Evolutionary conservation across 2,329 filamentous ascomycete genomes (phyloP).

Genomic region (Truncatella angustata): DNA sequence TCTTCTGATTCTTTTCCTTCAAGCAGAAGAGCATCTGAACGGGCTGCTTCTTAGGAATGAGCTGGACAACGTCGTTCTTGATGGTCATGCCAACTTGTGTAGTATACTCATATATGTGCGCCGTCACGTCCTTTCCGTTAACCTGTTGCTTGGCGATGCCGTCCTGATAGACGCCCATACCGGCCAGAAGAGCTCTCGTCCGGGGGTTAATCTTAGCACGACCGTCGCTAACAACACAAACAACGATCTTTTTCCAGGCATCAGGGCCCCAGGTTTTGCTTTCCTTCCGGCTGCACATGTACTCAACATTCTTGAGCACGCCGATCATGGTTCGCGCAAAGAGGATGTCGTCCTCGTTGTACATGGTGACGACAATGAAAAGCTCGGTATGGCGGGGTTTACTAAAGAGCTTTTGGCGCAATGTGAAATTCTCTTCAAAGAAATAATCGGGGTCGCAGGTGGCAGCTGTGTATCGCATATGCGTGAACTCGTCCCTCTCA

Average conservation of each 20-base stretch:
- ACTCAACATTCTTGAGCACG: slow-evolving; percentile 96
- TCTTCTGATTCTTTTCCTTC: slow-evolving; percentile 99
- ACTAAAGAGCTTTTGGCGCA: slow-evolving; percentile 84
- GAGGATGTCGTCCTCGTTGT: slow-evolving; percentile 96
- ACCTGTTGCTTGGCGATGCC: slow-evolving; percentile 98
- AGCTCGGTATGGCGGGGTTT: slow-evolving; percentile 89
- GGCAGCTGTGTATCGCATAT: slow-evolving; percentile 98
- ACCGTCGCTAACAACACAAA: slow-evolving; percentile 93
- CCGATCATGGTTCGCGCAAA: slow-evolving; percentile 99
- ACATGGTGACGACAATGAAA: slow-evolving; percentile 97
- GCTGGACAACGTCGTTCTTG: slow-evolving; percentile 82
- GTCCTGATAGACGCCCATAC: slow-evolving; percentile 95
- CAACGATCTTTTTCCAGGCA: slow-evolving; percentile 98
- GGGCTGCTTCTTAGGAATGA: slow-evolving; percentile 83
- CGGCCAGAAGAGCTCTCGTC: slow-evolving; percentile 85
- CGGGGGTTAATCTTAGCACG: slow-evolving; percentile 88
- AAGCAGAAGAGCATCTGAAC: slow-evolving; percentile 97
- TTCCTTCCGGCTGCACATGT: slow-evolving; percentile 90
- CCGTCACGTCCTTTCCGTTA: slow-evolving; percentile 92
- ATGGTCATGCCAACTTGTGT: slow-evolving; percentile 83
- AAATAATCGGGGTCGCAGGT: slow-evolving; percentile 97
- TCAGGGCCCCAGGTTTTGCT: slow-evolving; percentile 95
- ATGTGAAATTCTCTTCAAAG: slow-evolving; percentile 80
- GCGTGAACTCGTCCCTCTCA: slow-evolving; percentile 86
- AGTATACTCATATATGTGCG: slow-evolving; percentile 96